A percentile compares a stretch with the other conserved stretches of the same genome.
Evolutionary conservation across 192 early-diverging fungal genomes (phyloP).

Genomic region (Rhizophlyctis rosea): DNA sequence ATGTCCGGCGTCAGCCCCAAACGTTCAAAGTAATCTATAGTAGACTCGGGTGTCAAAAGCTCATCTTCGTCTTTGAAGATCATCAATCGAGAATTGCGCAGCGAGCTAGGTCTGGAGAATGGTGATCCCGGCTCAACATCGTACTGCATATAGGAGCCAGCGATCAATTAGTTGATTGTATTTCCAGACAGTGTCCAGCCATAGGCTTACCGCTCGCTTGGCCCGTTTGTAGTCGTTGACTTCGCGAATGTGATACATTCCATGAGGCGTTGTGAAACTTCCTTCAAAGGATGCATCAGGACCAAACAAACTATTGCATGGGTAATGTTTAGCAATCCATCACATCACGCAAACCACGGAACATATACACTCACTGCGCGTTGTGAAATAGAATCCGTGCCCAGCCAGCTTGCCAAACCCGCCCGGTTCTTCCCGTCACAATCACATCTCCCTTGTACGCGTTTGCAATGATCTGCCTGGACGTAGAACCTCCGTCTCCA

Average conservation of each 20-base stretch:
- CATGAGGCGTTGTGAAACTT: constrained; percentile 13
- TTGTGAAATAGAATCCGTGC: constrained; percentile 15
- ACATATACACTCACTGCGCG: not conserved
- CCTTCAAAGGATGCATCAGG: constrained; percentile 24
- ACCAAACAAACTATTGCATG: not conserved
- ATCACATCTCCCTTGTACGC: constrained; percentile 24
- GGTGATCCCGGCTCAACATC: constrained; percentile 34
- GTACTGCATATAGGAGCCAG: constrained; percentile 8
- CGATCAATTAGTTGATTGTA: not conserved
- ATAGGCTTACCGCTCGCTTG: constrained; percentile 17
- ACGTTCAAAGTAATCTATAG: too few species aligned
- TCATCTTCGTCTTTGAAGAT: constrained; percentile 27
- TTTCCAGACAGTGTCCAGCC: not conserved
- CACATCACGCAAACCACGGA: not conserved
- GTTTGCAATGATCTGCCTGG: constrained; percentile 5
- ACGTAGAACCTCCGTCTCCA: not conserved
- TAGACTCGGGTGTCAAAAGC: constrained; percentile 1
- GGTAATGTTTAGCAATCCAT: not conserved
- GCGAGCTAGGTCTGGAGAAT: constrained; percentile 14
- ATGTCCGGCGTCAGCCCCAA: too few species aligned
- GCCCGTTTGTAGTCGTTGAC: constrained; percentile 26
- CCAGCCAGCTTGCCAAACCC: constrained; percentile 17
- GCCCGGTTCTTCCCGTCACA: constrained; percentile 1
- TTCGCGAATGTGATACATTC: constrained; percentile 34
- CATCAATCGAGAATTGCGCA: constrained; percentile 27